phyloP scores from a whole-genome alignment of 1,139 yeast genomes.

The Diutina rugosa region DNA sequence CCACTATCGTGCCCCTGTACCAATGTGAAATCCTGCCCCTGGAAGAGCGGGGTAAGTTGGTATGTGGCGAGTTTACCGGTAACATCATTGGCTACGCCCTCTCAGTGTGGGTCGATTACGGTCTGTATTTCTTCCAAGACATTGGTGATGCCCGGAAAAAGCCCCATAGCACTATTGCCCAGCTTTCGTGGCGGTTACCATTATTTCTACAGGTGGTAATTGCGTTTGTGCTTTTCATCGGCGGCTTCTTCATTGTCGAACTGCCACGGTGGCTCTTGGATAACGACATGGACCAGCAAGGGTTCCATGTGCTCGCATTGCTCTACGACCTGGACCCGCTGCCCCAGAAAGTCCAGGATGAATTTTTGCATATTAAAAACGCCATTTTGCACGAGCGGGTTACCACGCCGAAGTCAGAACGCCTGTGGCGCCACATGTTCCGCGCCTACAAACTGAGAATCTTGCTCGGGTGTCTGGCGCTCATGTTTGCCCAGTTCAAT shows the following conservation, averaged over 20 bases:
- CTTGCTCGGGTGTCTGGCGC: conserved; percentile 35
- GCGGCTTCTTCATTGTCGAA: conserved; percentile 43
- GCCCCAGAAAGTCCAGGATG: conserved; percentile 45
- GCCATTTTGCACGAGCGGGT: conserved; percentile 18
- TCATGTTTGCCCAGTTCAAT: conserved; percentile 42
- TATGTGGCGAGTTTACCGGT: conserved; percentile 43
- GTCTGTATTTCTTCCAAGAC: conserved; percentile 33
- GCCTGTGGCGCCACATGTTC: conserved; percentile 34
- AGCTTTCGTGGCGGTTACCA: conserved; percentile 41
- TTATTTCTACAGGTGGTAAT: conserved; percentile 34
- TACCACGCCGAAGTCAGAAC: conserved; percentile 24
- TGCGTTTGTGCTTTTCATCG: conserved; percentile 31
- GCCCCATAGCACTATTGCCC: conserved; percentile 27
- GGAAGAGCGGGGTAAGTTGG: conserved; percentile 41
- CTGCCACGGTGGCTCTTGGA: conserved; percentile 44
- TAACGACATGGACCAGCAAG: conserved; percentile 36
- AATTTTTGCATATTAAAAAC: conserved; percentile 10
- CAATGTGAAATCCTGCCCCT: conserved; percentile 46
- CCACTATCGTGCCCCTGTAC: conserved; percentile 41
- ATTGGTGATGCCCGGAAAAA: conserved; percentile 24
- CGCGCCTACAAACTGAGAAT: conserved; percentile 24
- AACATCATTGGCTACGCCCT: conserved; percentile 39
- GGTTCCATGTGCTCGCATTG: conserved; percentile 67
- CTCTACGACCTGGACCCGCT: conserved; percentile 46
- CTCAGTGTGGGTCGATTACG: conserved; percentile 44